Conservation (phyloP, 306 rosid genomes). For the Cucurbita maxima region DNA sequence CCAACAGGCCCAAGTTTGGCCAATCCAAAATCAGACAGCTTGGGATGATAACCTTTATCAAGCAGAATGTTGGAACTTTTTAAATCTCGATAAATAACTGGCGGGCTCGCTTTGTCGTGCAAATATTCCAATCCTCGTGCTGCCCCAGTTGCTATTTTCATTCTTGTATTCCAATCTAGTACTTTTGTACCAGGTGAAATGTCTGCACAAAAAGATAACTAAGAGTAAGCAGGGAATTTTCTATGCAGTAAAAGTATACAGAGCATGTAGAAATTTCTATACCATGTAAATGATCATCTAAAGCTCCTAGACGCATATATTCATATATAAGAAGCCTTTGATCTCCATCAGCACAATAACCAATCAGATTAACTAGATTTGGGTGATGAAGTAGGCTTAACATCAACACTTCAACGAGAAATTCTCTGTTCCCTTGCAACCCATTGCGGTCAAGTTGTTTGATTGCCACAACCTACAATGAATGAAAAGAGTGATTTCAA, state of each 20-base stretch:
- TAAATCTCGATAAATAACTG: slow-evolving; percentile 87
- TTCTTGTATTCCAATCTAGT: slow-evolving; percentile 79
- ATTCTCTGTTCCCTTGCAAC: slow-evolving; percentile 86
- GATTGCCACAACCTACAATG: slow-evolving; percentile 64
- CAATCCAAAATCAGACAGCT: slow-evolving; percentile 84
- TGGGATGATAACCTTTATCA: slow-evolving; percentile 67
- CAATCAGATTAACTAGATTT: slow-evolving; percentile 81
- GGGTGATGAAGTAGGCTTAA: slow-evolving; percentile 86
- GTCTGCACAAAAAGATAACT: slow-evolving; percentile 26
- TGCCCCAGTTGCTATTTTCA: slow-evolving; percentile 90
- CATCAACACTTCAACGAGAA: slow-evolving; percentile 90
- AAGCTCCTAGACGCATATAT: slow-evolving; percentile 78
- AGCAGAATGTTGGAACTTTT: slow-evolving; percentile 93
- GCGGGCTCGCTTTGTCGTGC: slow-evolving; percentile 86
- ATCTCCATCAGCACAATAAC: slow-evolving; percentile 96
- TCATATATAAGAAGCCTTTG: slow-evolving; percentile 95
- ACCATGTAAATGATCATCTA: slow-evolving; percentile 91
- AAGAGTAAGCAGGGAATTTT: background rate
- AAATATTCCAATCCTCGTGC: slow-evolving; percentile 83
- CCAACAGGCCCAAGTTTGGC: slow-evolving; percentile 97
- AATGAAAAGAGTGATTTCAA: slow-evolving; percentile 9
- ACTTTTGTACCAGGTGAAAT: slow-evolving; percentile 51
- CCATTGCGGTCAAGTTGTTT: slow-evolving; percentile 93
- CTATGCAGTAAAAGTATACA: background rate
- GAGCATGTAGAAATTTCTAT: background rate